Conservation (phyloP, 2,329 filamentous ascomycete species). For the Sporothrix euskadiensis region DNA sequence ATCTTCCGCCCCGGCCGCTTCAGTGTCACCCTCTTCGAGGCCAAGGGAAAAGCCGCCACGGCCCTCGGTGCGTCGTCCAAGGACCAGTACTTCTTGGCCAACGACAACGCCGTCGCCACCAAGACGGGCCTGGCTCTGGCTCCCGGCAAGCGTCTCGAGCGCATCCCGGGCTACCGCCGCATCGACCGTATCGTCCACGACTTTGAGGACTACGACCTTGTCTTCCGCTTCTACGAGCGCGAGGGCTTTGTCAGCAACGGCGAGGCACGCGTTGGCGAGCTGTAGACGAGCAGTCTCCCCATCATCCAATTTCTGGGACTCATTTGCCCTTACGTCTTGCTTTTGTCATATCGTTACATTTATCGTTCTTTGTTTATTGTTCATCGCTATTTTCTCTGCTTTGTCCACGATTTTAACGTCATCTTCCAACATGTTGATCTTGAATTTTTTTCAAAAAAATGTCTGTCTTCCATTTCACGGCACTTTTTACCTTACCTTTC, state of each 20-base stretch:
- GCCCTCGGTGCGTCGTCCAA: constrained; percentile 25
- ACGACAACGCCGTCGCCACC: constrained; percentile 20
- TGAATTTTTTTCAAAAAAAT: background rate
- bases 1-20: constrained; percentile 99
- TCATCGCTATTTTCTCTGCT: background rate
- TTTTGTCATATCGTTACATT: background rate
- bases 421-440: background rate
- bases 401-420: background rate
- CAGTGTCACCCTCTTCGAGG: constrained; percentile 94
- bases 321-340: background rate
- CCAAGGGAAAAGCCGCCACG: constrained; percentile 55
- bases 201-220: constrained; percentile 92
- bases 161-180: constrained; percentile 80
- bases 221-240: constrained; percentile 95
- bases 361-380: background rate
- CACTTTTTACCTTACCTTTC: constrained; percentile 7
- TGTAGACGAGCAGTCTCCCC: constrained; percentile 3
- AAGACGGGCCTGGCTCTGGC: constrained; percentile 42
- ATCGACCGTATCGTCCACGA: constrained; percentile 96
- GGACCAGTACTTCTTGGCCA: constrained; percentile 36
- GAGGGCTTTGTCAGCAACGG: constrained; percentile 69
- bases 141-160: constrained; percentile 64
- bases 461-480: constrained; percentile 16
- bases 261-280: constrained; percentile 56
- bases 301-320: background rate